Evolutionary conservation across 2,329 filamentous ascomycete species (phyloP).

Genomic region (Colletotrichum camelliae): DNA sequence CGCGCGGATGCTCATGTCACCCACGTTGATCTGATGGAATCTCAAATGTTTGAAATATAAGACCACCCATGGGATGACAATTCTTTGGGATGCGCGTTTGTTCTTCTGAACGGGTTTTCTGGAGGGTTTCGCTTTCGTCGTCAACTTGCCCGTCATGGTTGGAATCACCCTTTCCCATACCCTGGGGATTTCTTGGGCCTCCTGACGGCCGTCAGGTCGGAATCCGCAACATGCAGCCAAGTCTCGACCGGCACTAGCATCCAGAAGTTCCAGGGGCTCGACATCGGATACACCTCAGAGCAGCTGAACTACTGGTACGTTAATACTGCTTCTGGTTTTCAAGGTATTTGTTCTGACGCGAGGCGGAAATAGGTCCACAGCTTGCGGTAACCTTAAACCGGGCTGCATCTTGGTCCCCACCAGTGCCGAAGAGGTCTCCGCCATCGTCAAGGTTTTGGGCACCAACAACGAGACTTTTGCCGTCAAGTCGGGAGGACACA

Average conservation of each 20-base stretch:
- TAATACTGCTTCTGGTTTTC: background rate
- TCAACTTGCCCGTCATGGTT: background rate
- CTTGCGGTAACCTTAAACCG: constrained; percentile 47
- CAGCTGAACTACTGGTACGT: background rate
- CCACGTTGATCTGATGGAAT: background rate
- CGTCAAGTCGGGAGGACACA: constrained; percentile 62
- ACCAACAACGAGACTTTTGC: constrained; percentile 56
- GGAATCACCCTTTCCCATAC: background rate
- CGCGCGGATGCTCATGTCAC: background rate
- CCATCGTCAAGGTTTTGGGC: constrained; percentile 54
- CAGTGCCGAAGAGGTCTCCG: constrained; percentile 55
- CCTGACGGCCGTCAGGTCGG: background rate
- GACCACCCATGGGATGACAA: background rate
- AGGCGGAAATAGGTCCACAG: constrained; percentile 39
- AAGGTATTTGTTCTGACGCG: background rate
- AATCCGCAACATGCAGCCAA: background rate
- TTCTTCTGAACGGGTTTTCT: background rate
- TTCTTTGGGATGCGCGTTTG: background rate
- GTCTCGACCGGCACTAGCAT: background rate
- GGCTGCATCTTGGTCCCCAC: constrained; percentile 53
- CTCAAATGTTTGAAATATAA: background rate
- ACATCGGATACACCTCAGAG: background rate
- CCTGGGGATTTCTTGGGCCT: background rate
- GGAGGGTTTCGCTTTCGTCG: background rate
- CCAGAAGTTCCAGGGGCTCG: background rate